Percentiles rank a stretch among this genome's conserved stretches.
phyloP scores from a whole-genome alignment of 2,329 filamentous ascomycete species.

The Talaromyces sp. region DNA sequence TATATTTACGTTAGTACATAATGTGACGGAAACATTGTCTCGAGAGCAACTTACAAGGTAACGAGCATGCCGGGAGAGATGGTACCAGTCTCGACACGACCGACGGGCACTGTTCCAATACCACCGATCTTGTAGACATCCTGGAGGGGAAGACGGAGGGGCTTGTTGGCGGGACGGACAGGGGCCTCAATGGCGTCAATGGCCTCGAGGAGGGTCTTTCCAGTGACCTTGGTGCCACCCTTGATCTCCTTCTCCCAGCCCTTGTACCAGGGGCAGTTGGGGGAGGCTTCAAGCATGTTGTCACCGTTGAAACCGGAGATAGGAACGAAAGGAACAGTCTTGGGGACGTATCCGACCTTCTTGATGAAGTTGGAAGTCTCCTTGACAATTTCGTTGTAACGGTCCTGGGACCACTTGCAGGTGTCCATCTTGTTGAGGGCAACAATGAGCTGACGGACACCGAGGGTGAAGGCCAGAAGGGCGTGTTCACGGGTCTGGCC shows the following conservation, averaged over 20 bases:
- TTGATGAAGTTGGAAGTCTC: conserved; percentile 99
- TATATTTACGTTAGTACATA: not conserved
- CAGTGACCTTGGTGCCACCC: conserved; percentile 69
- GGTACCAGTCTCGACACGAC: conserved; percentile 99
- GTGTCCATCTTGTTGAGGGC: conserved; percentile 99
- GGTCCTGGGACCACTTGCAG: conserved; percentile 92
- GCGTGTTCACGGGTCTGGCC: conserved; percentile 99
- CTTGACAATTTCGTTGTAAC: conserved; percentile 99
- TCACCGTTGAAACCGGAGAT: conserved; percentile 99
- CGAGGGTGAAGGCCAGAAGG: conserved; percentile 98
- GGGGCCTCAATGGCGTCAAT: conserved; percentile 95
- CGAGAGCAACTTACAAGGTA: conserved; percentile 58
- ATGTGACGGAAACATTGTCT: not conserved
- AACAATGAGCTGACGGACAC: conserved; percentile 99
- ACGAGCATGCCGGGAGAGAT: conserved; percentile 83
- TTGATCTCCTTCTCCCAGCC: conserved; percentile 99
- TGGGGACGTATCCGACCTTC: conserved; percentile 99
- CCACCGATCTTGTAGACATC: conserved; percentile 99
- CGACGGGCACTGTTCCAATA: conserved; percentile 99
- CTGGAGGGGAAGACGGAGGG: conserved; percentile 99
- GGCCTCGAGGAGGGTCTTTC: conserved; percentile 98
- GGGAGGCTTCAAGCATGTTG: conserved; percentile 92
- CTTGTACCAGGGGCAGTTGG: conserved; percentile 99
- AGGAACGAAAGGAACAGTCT: conserved; percentile 95
- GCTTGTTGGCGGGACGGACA: conserved; percentile 91